These are phyloP conservation scores for Haplosporangium sp. DNA, from an alignment of 371 early-diverging fungal genomes.

Conservation along the genomic window DNA sequence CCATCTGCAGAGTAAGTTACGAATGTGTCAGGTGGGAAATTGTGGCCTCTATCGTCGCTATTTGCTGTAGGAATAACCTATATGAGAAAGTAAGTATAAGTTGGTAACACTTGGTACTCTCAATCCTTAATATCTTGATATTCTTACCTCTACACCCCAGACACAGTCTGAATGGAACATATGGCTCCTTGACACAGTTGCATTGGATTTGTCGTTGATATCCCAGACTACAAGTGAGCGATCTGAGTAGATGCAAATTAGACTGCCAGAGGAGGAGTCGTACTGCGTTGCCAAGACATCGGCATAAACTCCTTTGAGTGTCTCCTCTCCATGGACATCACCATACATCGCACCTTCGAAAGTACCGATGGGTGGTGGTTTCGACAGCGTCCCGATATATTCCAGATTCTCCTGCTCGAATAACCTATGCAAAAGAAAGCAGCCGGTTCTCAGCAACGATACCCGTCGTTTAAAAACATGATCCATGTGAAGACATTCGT, in stretches of 20 bases:
- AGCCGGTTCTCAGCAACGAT: background rate
- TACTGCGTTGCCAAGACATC: slow-evolving; percentile 45
- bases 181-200: slow-evolving; percentile 75
- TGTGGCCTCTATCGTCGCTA: slow-evolving; percentile 5
- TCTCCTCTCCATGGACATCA: slow-evolving; percentile 54
- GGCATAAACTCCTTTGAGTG: slow-evolving; percentile 27
- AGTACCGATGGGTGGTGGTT: slow-evolving; percentile 76
- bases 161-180: slow-evolving; percentile 84
- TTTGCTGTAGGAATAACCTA: slow-evolving; percentile 27
- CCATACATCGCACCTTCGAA: slow-evolving; percentile 13
- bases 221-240: slow-evolving; percentile 83
- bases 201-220: slow-evolving; percentile 69
- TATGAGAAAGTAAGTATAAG: background rate
- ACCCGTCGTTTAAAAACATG: background rate
- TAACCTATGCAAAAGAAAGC: slow-evolving; percentile 57
- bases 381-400: slow-evolving; percentile 77
- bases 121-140: background rate
- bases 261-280: slow-evolving; percentile 49
- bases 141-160: slow-evolving; percentile 88
- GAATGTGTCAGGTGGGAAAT: slow-evolving; percentile 75
- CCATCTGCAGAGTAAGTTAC: slow-evolving; percentile 84
- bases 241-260: slow-evolving; percentile 78
- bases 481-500: background rate
- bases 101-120: background rate
- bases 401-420: slow-evolving; percentile 78